Evolutionary conservation across 306 rosid species (phyloP).

Genomic region (Astragalus membranaceus): DNA sequence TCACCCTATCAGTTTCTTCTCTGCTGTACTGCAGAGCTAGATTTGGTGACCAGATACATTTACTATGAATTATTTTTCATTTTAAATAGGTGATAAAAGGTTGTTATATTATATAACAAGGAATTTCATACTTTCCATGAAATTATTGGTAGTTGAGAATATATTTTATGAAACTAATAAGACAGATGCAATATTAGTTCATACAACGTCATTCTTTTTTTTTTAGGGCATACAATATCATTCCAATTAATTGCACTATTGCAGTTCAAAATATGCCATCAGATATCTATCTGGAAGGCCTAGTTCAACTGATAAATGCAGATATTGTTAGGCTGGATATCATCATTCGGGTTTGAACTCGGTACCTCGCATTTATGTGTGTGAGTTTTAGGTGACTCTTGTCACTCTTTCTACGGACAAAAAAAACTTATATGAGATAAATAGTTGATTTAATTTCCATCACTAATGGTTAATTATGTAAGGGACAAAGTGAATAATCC

Average conservation of each 20-base stretch:
- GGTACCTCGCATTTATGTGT: too few species aligned
- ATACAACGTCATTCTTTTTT: neutral
- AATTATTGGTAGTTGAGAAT: neutral
- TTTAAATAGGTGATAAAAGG: neutral
- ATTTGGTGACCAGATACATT: neutral
- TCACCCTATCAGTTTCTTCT: constrained; percentile 15
- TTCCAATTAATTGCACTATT: neutral
- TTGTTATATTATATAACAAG: neutral
- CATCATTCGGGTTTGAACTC: too few species aligned
- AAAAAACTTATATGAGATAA: too few species aligned
- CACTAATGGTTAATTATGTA: neutral
- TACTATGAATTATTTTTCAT: neutral
- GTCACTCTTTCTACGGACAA: too few species aligned
- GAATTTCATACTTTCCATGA: neutral
- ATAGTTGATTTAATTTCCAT: neutral
- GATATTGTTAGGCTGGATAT: too few species aligned
- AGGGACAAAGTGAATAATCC: neutral
- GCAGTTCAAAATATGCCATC: too few species aligned
- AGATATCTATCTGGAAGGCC: too few species aligned
- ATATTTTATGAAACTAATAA: too few species aligned
- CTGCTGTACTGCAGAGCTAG: neutral
- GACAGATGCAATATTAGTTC: neutral
- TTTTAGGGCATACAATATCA: too few species aligned
- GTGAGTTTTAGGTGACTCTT: too few species aligned
- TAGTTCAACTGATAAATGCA: too few species aligned